Evolutionary conservation across 257 asterid species (phyloP).

Genomic region (Apocynum venetum): DNA sequence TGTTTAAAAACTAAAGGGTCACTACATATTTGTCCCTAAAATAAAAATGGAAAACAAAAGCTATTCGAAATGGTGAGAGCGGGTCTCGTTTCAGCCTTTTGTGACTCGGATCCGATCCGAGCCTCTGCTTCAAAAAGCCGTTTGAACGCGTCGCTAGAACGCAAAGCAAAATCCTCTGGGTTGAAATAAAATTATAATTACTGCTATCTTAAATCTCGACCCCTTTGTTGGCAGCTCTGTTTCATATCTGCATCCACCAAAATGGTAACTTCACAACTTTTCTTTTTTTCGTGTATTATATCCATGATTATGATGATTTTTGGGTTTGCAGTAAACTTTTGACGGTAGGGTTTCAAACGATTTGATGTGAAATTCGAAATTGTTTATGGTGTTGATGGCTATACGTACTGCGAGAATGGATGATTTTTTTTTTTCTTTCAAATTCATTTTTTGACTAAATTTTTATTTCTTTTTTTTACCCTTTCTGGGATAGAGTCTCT

Average conservation of each 20-base stretch:
- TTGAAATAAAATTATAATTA: not conserved
- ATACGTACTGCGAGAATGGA: not conserved
- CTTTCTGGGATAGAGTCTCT: not conserved
- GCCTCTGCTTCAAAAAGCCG: not conserved
- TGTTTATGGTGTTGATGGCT: not conserved
- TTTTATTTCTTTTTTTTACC: not conserved
- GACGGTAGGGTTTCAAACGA: not conserved
- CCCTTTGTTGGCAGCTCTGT: not conserved
- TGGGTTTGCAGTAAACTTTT: not conserved
- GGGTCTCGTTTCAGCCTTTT: not conserved
- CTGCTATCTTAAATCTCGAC: not conserved
- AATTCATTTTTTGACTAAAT: too few species aligned
- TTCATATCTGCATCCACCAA: not conserved
- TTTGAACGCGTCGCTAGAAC: not conserved
- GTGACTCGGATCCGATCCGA: not conserved
- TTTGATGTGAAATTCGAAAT: not conserved
- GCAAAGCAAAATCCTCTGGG: not conserved
- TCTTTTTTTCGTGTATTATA: not conserved
- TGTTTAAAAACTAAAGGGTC: too few species aligned
- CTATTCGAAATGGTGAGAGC: not conserved
- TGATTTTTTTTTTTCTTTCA: not conserved
- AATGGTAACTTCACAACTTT: not conserved
- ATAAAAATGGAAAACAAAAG: too few species aligned
- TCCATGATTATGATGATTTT: not conserved
- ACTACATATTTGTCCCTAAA: too few species aligned